Base-by-base conservation (phyloP, 169 alveolate species). In the Plasmodium malariae region DNA sequence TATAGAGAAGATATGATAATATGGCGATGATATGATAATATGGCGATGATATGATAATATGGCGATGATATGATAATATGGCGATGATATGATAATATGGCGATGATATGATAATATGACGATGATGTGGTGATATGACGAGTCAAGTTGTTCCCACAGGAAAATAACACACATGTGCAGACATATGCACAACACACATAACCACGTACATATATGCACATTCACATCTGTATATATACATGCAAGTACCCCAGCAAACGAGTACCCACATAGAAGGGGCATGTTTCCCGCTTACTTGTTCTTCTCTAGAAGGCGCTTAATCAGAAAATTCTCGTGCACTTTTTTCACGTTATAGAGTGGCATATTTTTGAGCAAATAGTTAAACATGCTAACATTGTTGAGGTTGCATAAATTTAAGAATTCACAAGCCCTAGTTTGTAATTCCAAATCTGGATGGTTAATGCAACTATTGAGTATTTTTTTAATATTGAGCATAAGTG, bases 401-500 rank as follows among this genome's bases (percentile, higher is more conserved):
- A 60, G 26, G 17, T 65, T 91, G 63, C 60, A 88, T 7, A 70
- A 71, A 6, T 89, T 88, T 21, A 94, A 55, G 1, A 94, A 72
- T 45, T 92, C 95, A 26, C 95, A 94, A 0, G 95, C 93, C 37
- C 94, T 74, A 11, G 93, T 88, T 59, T 94, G 96, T 2, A 94
- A 87, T 34, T 74, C 76, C 37, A 86, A 76, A 55, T 94, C 94
- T 12, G 87, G 19, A 62, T 87, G 88, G 6, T 49, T 51, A n/a
- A 71, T 70, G 19, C 92, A 89, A 11, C 30, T 45, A 34, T 87
- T 93, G 14, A 92, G 40, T 26, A 94, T 88, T 37, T 62, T 91
- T 48, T 90, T 93, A 3, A 92, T 92, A 30, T 26, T 30, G 0
- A 17, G 34, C 49, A 60, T 51, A 12, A 92, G 74, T n/a, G 87